These are phyloP conservation scores for Acrasis kona DNA, from an alignment of 78 protist species.

Conservation along the genomic window DNA sequence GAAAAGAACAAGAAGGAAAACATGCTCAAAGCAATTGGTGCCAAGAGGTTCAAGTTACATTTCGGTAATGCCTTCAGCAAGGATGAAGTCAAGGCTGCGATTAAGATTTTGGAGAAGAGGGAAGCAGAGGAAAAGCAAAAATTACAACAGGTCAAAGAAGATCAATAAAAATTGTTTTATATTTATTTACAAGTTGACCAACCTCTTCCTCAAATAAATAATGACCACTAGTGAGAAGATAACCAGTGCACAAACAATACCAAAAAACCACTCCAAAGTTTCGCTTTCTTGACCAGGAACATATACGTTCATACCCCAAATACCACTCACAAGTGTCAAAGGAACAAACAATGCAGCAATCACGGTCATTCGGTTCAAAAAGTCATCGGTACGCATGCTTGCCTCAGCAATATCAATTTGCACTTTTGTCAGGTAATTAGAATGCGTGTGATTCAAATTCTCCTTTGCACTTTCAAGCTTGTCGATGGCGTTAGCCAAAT, in stretches of 20 bases:
- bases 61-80: too few relatives aligned
- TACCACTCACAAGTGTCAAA: conserved; percentile 6
- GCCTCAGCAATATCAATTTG: background rate
- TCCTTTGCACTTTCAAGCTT: background rate
- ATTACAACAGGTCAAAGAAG: too few relatives aligned
- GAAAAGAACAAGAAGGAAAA: too few relatives aligned
- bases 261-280: background rate
- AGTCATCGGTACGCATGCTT: background rate
- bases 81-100: too few relatives aligned
- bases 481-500: background rate
- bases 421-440: conserved; percentile 9
- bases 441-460: conserved; percentile 1
- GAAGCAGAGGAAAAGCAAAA: too few relatives aligned
- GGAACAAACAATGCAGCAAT: conserved; percentile 17
- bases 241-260: background rate
- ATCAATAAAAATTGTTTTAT: too few relatives aligned
- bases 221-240: too few relatives aligned
- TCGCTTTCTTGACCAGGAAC: background rate
- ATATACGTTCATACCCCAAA: conserved; percentile 17
- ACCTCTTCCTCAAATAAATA: too few relatives aligned
- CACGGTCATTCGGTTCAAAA: conserved; percentile 8
- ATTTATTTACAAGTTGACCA: too few relatives aligned
- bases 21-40: too few relatives aligned
- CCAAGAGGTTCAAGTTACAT: too few relatives aligned
- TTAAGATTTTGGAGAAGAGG: too few relatives aligned